Conservation (phyloP, 441 rosid species). For the Euphorbia schlechtendalii region DNA sequence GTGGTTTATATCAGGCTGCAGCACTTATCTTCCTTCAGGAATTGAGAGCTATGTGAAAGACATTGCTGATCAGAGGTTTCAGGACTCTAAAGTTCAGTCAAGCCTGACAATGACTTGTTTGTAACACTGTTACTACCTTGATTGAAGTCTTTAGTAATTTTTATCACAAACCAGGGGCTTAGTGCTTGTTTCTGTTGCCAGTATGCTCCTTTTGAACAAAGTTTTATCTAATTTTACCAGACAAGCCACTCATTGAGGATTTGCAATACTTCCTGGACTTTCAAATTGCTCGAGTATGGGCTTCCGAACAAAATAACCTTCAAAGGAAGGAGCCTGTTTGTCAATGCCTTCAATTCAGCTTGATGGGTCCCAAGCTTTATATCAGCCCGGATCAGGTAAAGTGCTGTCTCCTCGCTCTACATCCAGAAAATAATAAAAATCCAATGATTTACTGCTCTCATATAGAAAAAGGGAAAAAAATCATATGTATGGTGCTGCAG, state of each 20-base stretch:
- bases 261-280: conserved; percentile 61
- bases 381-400: conserved; percentile 70
- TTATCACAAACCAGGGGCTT: too few relatives aligned
- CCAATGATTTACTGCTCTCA: too few relatives aligned
- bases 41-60: conserved; percentile 55
- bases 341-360: conserved; percentile 65
- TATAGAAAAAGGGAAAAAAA: too few relatives aligned
- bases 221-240: conserved; percentile 30
- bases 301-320: conserved; percentile 52
- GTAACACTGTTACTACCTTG: too few relatives aligned
- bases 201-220: too few relatives aligned
- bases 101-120: background rate
- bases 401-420: too few relatives aligned
- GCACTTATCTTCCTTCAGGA: conserved; percentile 47
- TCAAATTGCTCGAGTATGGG: conserved; percentile 57
- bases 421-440: conserved; percentile 1
- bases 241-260: conserved; percentile 66
- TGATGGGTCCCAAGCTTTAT: conserved; percentile 72
- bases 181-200: too few relatives aligned
- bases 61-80: conserved; percentile 55
- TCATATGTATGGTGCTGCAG: conserved; percentile 26
- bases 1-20: conserved; percentile 60
- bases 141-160: too few relatives aligned
- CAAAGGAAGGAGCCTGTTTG: conserved; percentile 73
- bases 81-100: conserved; percentile 31